Evolutionary conservation across 495 filamentous ascomycete genomes (phyloP), one percentile per base, ranked within the genome.

Genomic region (Parathielavia appendiculata): DNA sequence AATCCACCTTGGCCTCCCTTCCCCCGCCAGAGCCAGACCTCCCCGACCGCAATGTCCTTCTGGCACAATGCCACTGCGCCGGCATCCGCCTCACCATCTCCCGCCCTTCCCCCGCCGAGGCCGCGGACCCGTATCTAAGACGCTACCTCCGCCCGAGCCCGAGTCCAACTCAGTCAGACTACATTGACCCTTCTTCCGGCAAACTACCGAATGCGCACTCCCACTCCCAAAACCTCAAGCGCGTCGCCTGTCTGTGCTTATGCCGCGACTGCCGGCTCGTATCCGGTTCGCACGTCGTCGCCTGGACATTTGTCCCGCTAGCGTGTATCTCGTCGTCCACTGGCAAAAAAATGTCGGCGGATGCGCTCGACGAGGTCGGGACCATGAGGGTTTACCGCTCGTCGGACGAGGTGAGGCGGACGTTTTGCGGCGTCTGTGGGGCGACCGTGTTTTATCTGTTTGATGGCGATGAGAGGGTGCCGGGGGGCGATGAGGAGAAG

Each of bases 341-440:
- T n/a, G n/a, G n/a, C n/a, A n/a, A n/a, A n/a, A n/a, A 53, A 26
- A 66, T 56, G 5, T 64, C 69, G 6, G 44, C 75, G 2, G 65
- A 30, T 6, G 3, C 73, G 17, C 80, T 83, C 36, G 57, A 58
- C 32, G 63, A 63, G 17, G 56, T 65, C 30, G 80, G 82, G 5
- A 85, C 80, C 10, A 65, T 86, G 68, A 77, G 75, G 59, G 68
- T 60, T 13, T 86, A 84, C 63, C 58, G 70, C 10, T 85, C 79
- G 53, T 82, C 79, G 5, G 65, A 74, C 7, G 70, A 66, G 1
- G 77, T 82, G 17, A 77, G 74, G 54, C 69, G 85, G 23, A 77
- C 81, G 46, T 89, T 88, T 65, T 90, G 86, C 61, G 67, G 70
- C 0, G 60, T 49, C 1, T 90, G 87, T 62, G 86, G 86, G 0